Percentiles rank a stretch among this genome's conserved stretches.
Conservation (phyloP, 1,284 basidiomycete genomes). For the Apiotrichum porosum region DNA sequence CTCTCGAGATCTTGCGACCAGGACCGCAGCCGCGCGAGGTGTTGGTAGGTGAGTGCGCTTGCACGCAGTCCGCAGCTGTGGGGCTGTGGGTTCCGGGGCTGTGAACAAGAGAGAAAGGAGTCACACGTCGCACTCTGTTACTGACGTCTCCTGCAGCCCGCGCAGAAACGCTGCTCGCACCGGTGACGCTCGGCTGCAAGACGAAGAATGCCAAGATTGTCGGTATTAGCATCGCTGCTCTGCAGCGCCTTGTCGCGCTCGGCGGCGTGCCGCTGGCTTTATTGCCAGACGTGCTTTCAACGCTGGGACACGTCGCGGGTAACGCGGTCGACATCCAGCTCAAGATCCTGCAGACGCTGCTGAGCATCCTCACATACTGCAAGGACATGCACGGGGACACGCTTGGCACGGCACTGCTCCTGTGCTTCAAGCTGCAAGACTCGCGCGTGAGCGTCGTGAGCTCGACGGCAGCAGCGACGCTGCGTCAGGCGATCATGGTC, state of each 20-base stretch:
- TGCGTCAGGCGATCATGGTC: conserved; percentile 95
- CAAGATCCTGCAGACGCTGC: conserved; percentile 81
- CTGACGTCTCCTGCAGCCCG: conserved; percentile 54
- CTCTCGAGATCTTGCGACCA: conserved; percentile 69
- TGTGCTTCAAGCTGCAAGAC: conserved; percentile 93
- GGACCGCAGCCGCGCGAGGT: conserved; percentile 55
- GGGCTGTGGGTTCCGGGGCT: no score
- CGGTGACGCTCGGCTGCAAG: conserved; percentile 89
- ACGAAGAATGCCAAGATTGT: conserved; percentile 93
- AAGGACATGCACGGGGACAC: conserved; percentile 69
- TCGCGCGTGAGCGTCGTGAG: conserved; percentile 93
- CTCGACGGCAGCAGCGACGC: conserved; percentile 91
- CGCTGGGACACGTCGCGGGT: conserved; percentile 77
- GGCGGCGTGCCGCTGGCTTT: conserved; percentile 65
- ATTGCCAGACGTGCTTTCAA: conserved; percentile 71
- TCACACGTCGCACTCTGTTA: conserved; percentile 28
- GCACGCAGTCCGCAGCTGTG: conserved; percentile 31
- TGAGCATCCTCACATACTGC: conserved; percentile 83
- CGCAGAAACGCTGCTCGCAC: conserved; percentile 73
- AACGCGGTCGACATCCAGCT: conserved; percentile 94
- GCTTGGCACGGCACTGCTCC: conserved; percentile 72
- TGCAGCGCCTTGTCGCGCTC: conserved; percentile 84
- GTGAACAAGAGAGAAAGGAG: background rate
- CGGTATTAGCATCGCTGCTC: conserved; percentile 80
- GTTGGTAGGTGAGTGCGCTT: conserved; percentile 18